Evolutionary conservation across 306 rosid species (phyloP), one percentile per base, ranked within the genome.

Genomic region (Dryas alaskensis): DNA sequence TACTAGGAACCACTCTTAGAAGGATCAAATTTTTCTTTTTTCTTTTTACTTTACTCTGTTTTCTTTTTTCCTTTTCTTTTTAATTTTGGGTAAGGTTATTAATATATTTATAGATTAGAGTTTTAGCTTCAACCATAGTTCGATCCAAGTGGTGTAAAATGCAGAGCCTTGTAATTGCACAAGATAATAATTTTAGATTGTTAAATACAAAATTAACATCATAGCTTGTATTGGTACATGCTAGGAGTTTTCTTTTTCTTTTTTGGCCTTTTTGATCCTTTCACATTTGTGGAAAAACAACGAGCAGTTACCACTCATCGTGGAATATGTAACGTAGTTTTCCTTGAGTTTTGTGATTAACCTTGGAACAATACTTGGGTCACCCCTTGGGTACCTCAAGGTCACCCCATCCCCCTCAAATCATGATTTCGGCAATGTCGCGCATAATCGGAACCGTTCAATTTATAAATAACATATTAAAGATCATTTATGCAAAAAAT

Each of bases 131-230:
- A 79, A 81, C 79, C 74, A 73, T 84, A 82, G 89, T 85, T 79
- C 37, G 84, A 68, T 76, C 78, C 73, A 74, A 69, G 76, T 76
- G 84, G 68, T 92, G 96, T 88, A 91, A 81, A 86, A 81, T 87
- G 85, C 82, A 76, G 86, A 80, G 84, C 85, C 66, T 79, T 84
- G 87, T 84, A 80, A 82, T 81, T 81, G 79, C 79, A 46, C 76
- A 73, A 69, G 77, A 51, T 82, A 58, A 31, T 61, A 80, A 70
- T 63, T 83, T 79, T 77, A 62, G 72, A 42, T 71, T 59, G 78
- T 72, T 71, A 73, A 69, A 74, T 66, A 53, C 54, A 39, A 44
- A 31, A 70, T 51, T 72, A 71, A 27, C 63, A 57, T 75, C 73
- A 27, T 55, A 64, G 73, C 70, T 65, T 75, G 73, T 65, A 27